Evolutionary conservation across 768 basidiomycete genomes (phyloP).

Genomic region (Trametes punicea): DNA sequence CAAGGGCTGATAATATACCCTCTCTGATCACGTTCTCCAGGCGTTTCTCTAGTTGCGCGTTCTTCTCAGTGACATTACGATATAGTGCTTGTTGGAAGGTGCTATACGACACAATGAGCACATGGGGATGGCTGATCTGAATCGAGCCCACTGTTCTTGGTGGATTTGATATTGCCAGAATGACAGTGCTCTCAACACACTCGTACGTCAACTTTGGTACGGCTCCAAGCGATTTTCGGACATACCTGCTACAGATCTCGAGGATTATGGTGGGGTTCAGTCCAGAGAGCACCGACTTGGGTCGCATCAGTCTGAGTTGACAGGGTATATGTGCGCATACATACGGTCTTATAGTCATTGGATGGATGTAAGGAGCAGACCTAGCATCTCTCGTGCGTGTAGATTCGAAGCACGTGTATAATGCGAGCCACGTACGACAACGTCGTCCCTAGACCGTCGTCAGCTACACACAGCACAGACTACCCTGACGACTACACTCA

Average conservation of each 20-base stretch:
- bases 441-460: conserved; percentile 28
- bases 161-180: conserved; percentile 92
- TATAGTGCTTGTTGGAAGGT: conserved; percentile 84
- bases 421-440: conserved; percentile 25
- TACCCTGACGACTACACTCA: conserved; percentile 26
- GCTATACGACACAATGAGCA: conserved; percentile 33
- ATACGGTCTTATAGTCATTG: conserved; percentile 88
- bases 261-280: conserved; percentile 70
- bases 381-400: conserved; percentile 42
- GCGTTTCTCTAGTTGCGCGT: conserved; percentile 79
- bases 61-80: conserved; percentile 78
- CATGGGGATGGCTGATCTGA: background rate
- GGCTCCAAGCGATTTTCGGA: background rate
- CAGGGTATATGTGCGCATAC: conserved; percentile 37
- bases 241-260: conserved; percentile 77
- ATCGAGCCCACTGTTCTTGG: conserved; percentile 64
- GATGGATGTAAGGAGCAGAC: conserved; percentile 81
- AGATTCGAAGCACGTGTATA: conserved; percentile 44
- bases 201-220: no score
- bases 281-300: conserved; percentile 81
- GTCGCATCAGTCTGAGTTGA: conserved; percentile 3
- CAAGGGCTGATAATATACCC: conserved; percentile 42
- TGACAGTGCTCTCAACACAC: conserved; percentile 57
- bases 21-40: conserved; percentile 82
- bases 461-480: background rate